Percentiles rank a stretch among this genome's conserved stretches.
These are phyloP conservation scores for Diutina neorugosa DNA, from an alignment of 1,139 yeast species.

Conservation along the genomic window DNA sequence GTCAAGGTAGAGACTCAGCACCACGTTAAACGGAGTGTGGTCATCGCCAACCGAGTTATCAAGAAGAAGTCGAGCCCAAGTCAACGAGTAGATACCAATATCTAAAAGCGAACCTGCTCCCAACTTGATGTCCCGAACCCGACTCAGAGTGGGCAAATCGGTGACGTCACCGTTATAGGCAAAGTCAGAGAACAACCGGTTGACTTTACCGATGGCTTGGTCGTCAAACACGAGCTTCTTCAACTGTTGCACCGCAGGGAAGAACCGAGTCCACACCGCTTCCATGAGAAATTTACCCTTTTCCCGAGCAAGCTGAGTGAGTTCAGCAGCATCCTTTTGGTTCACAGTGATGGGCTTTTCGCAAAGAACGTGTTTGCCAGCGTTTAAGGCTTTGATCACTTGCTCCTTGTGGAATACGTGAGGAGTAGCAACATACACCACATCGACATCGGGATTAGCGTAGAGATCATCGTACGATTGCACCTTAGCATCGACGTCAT, in stretches of 20 bases:
- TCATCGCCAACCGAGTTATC: conserved; percentile 19
- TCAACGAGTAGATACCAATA: conserved; percentile 45
- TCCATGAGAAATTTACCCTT: conserved; percentile 45
- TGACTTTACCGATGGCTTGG: conserved; percentile 33
- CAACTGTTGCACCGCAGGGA: conserved; percentile 35
- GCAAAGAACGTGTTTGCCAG: conserved; percentile 43
- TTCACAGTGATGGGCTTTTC: conserved; percentile 54
- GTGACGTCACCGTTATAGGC: conserved; percentile 7
- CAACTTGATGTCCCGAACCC: conserved; percentile 31
- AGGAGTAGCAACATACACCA: conserved; percentile 50
- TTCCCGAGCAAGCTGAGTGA: conserved; percentile 32
- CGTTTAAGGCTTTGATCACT: conserved; percentile 36
- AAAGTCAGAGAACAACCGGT: conserved; percentile 17
- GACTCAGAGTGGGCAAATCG: conserved; percentile 13
- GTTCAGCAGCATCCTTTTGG: conserved; percentile 29
- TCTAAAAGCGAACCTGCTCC: conserved; percentile 56
- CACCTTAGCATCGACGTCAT: conserved; percentile 12
- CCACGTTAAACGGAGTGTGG: conserved; percentile 15
- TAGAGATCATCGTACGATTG: conserved; percentile 25
- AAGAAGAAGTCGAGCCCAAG: conserved; percentile 31
- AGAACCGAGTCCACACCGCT: conserved; percentile 55
- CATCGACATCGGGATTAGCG: conserved; percentile 32
- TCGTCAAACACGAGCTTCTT: conserved; percentile 30
- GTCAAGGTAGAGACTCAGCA: conserved; percentile 22
- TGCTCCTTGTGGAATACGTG: conserved; percentile 43